phyloP scores from a whole-genome alignment of 495 filamentous ascomycete species.

The Penicillium lagena region DNA sequence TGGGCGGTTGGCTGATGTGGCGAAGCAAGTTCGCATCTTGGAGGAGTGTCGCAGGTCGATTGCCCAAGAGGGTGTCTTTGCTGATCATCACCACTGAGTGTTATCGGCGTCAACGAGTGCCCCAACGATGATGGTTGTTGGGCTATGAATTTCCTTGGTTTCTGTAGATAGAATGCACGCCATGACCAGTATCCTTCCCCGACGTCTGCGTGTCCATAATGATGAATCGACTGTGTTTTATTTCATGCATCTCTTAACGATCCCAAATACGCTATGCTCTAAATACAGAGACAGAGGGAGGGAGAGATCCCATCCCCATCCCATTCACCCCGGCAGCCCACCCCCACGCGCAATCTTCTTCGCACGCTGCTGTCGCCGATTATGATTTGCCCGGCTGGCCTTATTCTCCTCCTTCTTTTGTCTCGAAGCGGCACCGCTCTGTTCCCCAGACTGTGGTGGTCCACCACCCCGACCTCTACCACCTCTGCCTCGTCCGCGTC shows the following conservation, averaged over 20 bases:
- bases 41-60: conserved; percentile 74
- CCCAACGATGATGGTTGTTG: not conserved
- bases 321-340: conserved; percentile 41
- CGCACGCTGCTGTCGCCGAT: conserved; percentile 66
- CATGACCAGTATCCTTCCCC: too few species aligned
- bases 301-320: not conserved
- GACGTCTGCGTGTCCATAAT: not conserved
- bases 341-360: conserved; percentile 69
- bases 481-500: conserved; percentile 42
- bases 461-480: conserved; percentile 53
- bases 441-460: conserved; percentile 24
- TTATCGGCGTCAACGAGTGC: not conserved
- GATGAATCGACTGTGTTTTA: conserved; percentile 10
- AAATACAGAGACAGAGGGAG: too few species aligned
- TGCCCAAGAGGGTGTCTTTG: conserved; percentile 33
- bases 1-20: conserved; percentile 74
- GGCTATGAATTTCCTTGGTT: not conserved
- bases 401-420: conserved; percentile 76
- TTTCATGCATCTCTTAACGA: not conserved
- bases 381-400: conserved; percentile 69
- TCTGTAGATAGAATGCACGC: not conserved
- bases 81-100: conserved; percentile 26
- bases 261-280: too few species aligned
- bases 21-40: conserved; percentile 78
- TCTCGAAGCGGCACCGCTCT: conserved; percentile 53